Conservation (phyloP, 1,284 basidiomycete species). For the Malassezia equina region DNA sequence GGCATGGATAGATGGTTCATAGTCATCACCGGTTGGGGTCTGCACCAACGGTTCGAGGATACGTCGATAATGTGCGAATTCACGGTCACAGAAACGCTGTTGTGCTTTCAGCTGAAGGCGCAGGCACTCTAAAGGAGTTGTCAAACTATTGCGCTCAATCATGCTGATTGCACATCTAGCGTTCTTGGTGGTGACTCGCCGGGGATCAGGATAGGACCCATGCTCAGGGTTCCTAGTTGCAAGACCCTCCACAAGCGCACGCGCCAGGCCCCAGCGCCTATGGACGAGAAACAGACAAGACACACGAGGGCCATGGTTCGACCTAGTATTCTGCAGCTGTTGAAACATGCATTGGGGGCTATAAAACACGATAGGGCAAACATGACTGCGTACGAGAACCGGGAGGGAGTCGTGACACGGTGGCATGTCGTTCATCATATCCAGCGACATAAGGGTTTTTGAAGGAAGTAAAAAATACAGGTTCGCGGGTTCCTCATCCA, state of each 20-base stretch:
- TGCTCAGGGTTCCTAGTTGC: background rate
- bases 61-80: slow-evolving; percentile 20
- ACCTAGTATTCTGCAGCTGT: slow-evolving; percentile 10
- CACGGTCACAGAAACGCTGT: slow-evolving; percentile 33
- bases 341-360: slow-evolving; percentile 16
- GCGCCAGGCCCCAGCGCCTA: too few species aligned
- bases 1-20: background rate
- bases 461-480: background rate
- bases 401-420: background rate
- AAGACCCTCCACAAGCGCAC: background rate
- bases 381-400: slow-evolving; percentile 1
- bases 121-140: slow-evolving; percentile 52
- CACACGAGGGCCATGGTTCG: background rate
- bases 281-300: background rate
- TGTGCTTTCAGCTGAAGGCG: slow-evolving; percentile 31
- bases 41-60: slow-evolving; percentile 8
- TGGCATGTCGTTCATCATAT: slow-evolving; percentile 4
- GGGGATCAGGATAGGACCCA: background rate
- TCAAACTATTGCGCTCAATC: slow-evolving; percentile 75
- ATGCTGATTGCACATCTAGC: slow-evolving; percentile 54
- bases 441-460: background rate
- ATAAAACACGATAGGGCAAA: slow-evolving; percentile 12
- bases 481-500: slow-evolving; percentile 9
- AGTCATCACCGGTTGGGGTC: background rate
- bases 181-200: background rate